Percentiles rank a stretch among this genome's conserved stretches.
Evolutionary conservation across 163 green algal species (phyloP).

Genomic region (Scenedesmus sp.): DNA sequence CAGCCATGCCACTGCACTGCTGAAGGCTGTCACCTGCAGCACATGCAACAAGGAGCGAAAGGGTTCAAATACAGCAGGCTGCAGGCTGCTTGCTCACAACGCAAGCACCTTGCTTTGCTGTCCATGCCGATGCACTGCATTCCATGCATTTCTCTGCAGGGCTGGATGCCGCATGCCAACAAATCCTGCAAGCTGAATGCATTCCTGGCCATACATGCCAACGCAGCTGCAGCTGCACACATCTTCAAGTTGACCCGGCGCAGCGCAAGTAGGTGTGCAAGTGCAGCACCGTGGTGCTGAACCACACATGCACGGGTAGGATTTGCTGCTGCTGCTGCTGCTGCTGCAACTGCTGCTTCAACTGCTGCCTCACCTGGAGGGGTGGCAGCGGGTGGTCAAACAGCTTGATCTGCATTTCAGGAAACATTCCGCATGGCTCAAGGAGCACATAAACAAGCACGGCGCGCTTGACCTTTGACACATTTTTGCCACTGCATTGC

Average conservation of each 20-base stretch:
- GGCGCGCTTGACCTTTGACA: too few species aligned
- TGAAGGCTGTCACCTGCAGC: slow-evolving; percentile 32
- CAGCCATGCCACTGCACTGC: slow-evolving; percentile 27
- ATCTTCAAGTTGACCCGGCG: too few species aligned
- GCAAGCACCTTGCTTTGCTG: too few species aligned
- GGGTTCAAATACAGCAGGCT: too few species aligned
- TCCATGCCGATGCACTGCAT: too few species aligned
- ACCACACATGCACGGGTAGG: background rate
- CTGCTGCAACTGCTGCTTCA: background rate
- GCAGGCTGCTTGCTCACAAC: too few species aligned
- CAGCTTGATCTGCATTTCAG: slow-evolving; percentile 33
- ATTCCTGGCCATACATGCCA: too few species aligned
- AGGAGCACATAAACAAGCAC: background rate
- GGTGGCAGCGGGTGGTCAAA: slow-evolving; percentile 26
- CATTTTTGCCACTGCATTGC: background rate
- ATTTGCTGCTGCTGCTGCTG: background rate
- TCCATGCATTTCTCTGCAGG: too few species aligned
- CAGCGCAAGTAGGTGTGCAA: too few species aligned
- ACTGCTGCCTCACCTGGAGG: background rate
- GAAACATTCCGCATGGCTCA: background rate
- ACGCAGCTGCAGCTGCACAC: too few species aligned
- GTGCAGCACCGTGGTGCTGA: background rate
- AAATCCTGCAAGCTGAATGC: too few species aligned
- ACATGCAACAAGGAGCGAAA: background rate
- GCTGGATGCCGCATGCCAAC: too few species aligned